phyloP scores from a whole-genome alignment of 2,329 filamentous ascomycete genomes.

The Magnaporthales sp. region DNA sequence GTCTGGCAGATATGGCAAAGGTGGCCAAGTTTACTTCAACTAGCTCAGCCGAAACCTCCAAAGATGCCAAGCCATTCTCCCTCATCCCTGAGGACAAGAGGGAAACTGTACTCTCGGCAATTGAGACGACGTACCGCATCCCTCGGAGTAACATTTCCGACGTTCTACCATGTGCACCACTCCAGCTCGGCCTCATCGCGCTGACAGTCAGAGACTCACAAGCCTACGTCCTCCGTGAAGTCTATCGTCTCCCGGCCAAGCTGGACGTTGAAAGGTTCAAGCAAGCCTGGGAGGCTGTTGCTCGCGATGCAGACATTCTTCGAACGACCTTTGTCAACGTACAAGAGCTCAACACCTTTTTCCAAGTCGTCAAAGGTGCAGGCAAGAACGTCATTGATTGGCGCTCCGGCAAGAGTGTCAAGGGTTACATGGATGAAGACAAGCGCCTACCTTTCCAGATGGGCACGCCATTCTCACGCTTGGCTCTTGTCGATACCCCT shows the following conservation, averaged over 20 bases:
- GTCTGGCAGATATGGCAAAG: neutral
- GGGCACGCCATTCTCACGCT: neutral
- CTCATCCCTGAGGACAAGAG: neutral
- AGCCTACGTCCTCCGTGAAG: slow-evolving; percentile 7
- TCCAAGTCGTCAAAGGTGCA: neutral
- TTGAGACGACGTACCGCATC: neutral
- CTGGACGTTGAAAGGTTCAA: slow-evolving; percentile 7
- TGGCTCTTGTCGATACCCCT: neutral
- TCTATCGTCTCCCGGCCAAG: slow-evolving; percentile 4
- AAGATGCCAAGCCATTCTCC: neutral
- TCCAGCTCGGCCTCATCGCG: slow-evolving; percentile 14
- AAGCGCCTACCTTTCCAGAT: neutral
- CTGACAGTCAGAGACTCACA: slow-evolving; percentile 6
- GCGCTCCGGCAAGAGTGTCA: neutral
- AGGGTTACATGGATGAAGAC: slow-evolving; percentile 1
- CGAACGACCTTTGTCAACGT: neutral
- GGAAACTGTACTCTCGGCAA: neutral
- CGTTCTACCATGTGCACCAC: slow-evolving; percentile 14
- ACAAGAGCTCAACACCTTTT: neutral
- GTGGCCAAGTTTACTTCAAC: neutral
- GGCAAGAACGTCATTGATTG: neutral
- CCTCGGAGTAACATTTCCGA: slow-evolving; percentile 9
- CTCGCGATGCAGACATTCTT: slow-evolving; percentile 10
- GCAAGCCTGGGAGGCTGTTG: slow-evolving; percentile 9
- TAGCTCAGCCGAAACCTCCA: neutral